Percentiles rank a stretch among this genome's conserved stretches.
phyloP scores from a whole-genome alignment of 129 eudicot genomes.

The Centaurea solstitialis region DNA sequence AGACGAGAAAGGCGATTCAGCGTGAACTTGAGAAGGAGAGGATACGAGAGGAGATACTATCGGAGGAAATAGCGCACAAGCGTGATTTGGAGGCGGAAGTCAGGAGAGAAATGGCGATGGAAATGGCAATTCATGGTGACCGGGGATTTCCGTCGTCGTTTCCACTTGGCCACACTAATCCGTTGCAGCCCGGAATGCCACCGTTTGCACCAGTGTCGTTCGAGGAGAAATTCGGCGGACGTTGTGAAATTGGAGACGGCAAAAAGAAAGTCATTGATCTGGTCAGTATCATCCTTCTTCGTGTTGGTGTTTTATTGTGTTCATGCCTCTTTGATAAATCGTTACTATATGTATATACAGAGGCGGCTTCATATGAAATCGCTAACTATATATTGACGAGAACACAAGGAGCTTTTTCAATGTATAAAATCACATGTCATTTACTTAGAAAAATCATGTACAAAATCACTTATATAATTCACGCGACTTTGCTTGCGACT shows the following conservation, averaged over 20 bases:
- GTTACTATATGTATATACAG: too few relatives aligned
- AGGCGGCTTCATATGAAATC: too few relatives aligned
- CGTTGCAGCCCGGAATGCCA: neutral
- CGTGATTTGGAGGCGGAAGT: conserved; percentile 30
- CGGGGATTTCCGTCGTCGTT: neutral
- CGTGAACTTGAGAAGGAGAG: conserved; percentile 40
- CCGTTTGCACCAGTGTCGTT: neutral
- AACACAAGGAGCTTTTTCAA: too few relatives aligned
- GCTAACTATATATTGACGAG: too few relatives aligned
- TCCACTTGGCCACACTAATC: too few relatives aligned
- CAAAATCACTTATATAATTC: too few relatives aligned
- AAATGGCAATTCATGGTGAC: too few relatives aligned
- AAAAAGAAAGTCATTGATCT: neutral
- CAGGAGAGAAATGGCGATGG: conserved; percentile 22
- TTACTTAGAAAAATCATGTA: too few relatives aligned
- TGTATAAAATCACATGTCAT: too few relatives aligned
- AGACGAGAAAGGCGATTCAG: conserved; percentile 21
- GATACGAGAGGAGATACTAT: conserved; percentile 34
- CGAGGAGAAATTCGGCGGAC: neutral
- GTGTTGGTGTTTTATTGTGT: too few relatives aligned
- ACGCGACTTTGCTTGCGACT: too few relatives aligned
- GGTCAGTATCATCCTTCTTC: neutral
- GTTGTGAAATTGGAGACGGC: neutral
- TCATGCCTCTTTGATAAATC: too few relatives aligned
- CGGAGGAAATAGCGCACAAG: conserved; percentile 24